Conservation (phyloP, 305 asterid species). For the Ruellia speciosa region DNA sequence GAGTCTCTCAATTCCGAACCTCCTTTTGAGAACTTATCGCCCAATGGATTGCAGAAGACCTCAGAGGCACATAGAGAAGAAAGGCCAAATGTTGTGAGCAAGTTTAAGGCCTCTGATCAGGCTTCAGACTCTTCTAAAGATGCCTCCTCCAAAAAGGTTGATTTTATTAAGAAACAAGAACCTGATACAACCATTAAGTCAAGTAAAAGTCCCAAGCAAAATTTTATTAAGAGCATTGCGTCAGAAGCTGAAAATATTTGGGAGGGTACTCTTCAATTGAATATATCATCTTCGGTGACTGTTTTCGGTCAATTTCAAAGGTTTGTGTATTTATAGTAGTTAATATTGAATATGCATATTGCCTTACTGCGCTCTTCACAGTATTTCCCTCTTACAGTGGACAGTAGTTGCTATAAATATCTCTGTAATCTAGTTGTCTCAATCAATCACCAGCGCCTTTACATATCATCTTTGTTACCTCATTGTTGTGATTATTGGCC, state of each 20-base stretch:
- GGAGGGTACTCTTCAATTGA: conserved; percentile 79
- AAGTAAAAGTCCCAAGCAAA: conserved; percentile 29
- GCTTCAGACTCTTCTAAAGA: conserved; percentile 36
- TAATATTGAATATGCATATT: neutral
- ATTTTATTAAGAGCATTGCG: conserved; percentile 22
- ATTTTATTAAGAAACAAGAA: conserved; percentile 27
- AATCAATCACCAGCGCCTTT: neutral
- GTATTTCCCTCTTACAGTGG: neutral
- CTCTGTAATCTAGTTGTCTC: neutral
- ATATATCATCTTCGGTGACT: conserved; percentile 43
- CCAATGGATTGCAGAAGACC: conserved; percentile 31
- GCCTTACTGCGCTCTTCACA: neutral
- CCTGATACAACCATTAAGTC: conserved; percentile 23
- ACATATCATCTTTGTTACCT: neutral
- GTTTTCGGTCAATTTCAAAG: conserved; percentile 63
- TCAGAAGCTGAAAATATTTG: conserved; percentile 43
- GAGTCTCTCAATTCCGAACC: conserved; percentile 94
- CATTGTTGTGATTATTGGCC: neutral
- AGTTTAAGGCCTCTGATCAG: conserved; percentile 17
- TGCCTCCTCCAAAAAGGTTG: conserved; percentile 27
- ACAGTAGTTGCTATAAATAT: neutral
- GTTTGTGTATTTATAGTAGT: conserved; percentile 29
- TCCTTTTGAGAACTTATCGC: conserved; percentile 68
- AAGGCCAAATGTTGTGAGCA: conserved; percentile 29
- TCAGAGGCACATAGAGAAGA: conserved; percentile 27